Evolutionary conservation across 1,284 basidiomycete genomes (phyloP).

Genomic region (Earliella scabrosa): DNA sequence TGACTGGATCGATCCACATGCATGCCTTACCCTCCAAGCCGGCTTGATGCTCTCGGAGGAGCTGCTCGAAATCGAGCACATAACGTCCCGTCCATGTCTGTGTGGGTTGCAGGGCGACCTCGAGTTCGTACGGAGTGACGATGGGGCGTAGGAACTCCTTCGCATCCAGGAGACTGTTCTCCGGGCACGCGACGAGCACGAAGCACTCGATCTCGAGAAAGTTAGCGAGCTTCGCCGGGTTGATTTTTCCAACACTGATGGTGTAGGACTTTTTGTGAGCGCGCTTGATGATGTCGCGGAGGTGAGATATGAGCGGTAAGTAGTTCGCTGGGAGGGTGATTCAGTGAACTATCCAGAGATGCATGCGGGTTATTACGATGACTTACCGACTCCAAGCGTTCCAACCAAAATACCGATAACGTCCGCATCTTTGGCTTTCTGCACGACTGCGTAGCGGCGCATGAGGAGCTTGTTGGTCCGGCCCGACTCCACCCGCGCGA

Average conservation of each 20-base stretch:
- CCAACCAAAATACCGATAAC: slow-evolving; percentile 96
- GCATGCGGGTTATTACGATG: no score
- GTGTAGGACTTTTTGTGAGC: slow-evolving; percentile 92
- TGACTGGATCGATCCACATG: not conserved
- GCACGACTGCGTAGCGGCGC: slow-evolving; percentile 87
- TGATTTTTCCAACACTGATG: slow-evolving; percentile 94
- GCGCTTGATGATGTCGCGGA: slow-evolving; percentile 68
- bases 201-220: slow-evolving; percentile 98
- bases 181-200: slow-evolving; percentile 92
- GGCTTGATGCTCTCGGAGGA: slow-evolving; percentile 51
- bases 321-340: slow-evolving; percentile 71
- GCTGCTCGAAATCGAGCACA: slow-evolving; percentile 78
- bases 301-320: slow-evolving; percentile 77
- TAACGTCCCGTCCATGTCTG: slow-evolving; percentile 83
- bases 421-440: slow-evolving; percentile 90
- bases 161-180: slow-evolving; percentile 89
- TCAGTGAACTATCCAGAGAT: no score
- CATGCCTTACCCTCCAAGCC: slow-evolving; percentile 5
- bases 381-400: slow-evolving; percentile 87
- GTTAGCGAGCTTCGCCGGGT: slow-evolving; percentile 94
- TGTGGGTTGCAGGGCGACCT: slow-evolving; percentile 75
- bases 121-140: slow-evolving; percentile 93
- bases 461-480: slow-evolving; percentile 87
- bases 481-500: slow-evolving; percentile 60
- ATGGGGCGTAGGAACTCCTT: slow-evolving; percentile 93